Evolutionary conservation across 2,329 filamentous ascomycete genomes (phyloP), one percentile per base, ranked within the genome.

Genomic region (Colletotrichum sp.): DNA sequence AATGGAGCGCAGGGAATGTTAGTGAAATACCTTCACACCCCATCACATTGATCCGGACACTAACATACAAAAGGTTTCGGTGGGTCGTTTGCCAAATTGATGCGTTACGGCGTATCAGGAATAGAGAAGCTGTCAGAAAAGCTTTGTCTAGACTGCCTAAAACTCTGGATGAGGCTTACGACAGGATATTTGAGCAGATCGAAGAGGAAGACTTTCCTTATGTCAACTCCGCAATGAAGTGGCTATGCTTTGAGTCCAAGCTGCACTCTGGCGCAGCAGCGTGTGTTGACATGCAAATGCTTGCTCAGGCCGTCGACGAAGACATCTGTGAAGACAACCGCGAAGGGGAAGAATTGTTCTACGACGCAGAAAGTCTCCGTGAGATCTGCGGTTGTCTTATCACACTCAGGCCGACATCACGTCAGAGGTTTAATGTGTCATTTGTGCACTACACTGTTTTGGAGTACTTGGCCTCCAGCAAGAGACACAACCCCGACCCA

Each of bases 201-300:
- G 8, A 34, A 1, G 13, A 30, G 0, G 48, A 66, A 25, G 34
- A 72, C 1, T 0, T 4, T 1, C 13, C 25, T 4, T 2, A n/a
- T 6, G 60, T 72, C 1, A 19, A 15, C 3, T 27, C 12, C 1
- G 27, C 44, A 0, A 4, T 72, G 11, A 22, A 30, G 5, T 71
- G 60, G 68, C 28, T 75, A 0, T 60, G 15, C 1, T 44, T 44
- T 6, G 1, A 39, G 4, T 2, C 5, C 2, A 39, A 19, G 8
- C 0, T 19, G 0, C 5, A 39, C 1, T 0, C 8, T 39, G 3
- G 6, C 4, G 5, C 0, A 1, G 4, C 0, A 0, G 25, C 15
- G 0, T 1, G 0, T 7, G 8, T 68, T 1, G 5, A 7, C 1
- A 19, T 30, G 16, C 12, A 16, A 2, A 15, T 2, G 2, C 60